Evolutionary conservation across 306 rosid species (phyloP), one percentile per base, ranked within the genome.

Genomic region (Acacia acuminata): DNA sequence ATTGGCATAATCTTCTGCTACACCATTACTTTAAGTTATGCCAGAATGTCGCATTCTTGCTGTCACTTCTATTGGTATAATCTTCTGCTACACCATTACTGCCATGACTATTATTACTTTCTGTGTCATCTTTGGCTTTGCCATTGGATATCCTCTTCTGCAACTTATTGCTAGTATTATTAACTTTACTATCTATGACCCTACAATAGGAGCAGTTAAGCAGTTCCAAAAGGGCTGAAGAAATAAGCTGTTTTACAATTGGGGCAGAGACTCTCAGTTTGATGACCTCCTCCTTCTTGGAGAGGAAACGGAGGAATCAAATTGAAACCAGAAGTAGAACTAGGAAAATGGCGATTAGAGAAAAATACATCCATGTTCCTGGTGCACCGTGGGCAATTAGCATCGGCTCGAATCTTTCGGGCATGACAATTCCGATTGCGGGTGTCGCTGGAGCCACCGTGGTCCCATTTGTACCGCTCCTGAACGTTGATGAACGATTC

Each of bases 391-490:
- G 99, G 99, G 80, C 99, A 95, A 81, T 92, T 93, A 45, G 96
- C 91, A 85, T 93, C 99, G 1, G 96, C 99, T 72, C 97, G 88
- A 72, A 95, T 95, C 84, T 85, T 93, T 30, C 99, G 89, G 81
- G 84, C 71, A n/a, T 83, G 74, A 16, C 77, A 73, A 56, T 69
- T 45, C 67, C 80, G 82, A 60, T 83, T 87, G 16, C 74, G 51
- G 17, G 47, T 67, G 11, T 91, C 94, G 10, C 85, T 89, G 9
- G 97, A 90, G 50, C 98, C 97, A 5, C 98, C 93, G n/a, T 91
- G 94, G 89, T 88, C 98, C 98, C 98, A 95, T 78, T 95, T 95
- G 84, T 90, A 86, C 42, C 98, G 87, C 79, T 89, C 94, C 86
- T 94, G 98, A 30, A 90, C 88, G 44, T 93, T 94, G 70, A 88